A percentile compares a stretch with the other conserved stretches of the same genome.
Conservation (phyloP, 768 basidiomycete species). For the Vararia minispora region DNA sequence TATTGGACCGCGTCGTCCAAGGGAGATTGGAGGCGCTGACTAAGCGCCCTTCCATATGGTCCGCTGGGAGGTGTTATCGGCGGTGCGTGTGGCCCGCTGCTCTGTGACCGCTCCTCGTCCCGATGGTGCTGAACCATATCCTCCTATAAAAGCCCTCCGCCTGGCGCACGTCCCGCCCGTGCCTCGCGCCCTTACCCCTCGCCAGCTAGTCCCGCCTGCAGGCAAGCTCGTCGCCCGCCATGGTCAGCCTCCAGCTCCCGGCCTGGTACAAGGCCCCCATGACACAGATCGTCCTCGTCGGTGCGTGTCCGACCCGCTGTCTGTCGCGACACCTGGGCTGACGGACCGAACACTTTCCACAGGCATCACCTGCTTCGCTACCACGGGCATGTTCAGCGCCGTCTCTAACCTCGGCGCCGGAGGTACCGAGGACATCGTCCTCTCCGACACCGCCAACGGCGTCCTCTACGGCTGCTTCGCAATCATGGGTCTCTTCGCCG, state of each 20-base stretch:
- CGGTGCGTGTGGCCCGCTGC: too few relatives aligned
- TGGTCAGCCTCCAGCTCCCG: constrained; percentile 5
- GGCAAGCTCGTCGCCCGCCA: neutral
- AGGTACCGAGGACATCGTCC: constrained; percentile 27
- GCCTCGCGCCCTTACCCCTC: neutral
- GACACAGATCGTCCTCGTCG: constrained; percentile 12
- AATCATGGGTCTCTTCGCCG: constrained; percentile 29
- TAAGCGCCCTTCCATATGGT: too few relatives aligned
- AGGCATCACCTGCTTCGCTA: constrained; percentile 22
- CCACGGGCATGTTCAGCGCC: constrained; percentile 29
- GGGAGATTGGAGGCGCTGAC: too few relatives aligned
- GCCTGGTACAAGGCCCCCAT: constrained; percentile 13
- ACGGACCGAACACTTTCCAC: too few relatives aligned
- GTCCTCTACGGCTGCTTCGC: constrained; percentile 34
- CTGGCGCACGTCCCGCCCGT: neutral
- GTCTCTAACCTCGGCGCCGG: constrained; percentile 28
- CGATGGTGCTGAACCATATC: too few relatives aligned
- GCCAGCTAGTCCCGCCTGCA: neutral
- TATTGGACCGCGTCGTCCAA: too few relatives aligned
- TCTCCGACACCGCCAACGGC: constrained; percentile 29
- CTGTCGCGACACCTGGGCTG: neutral
- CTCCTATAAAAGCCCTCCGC: too few relatives aligned
- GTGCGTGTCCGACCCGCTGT: constrained; percentile 1
- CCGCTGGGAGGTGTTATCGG: too few relatives aligned
- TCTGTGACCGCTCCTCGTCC: too few relatives aligned